Percentiles rank a stretch among this genome's conserved stretches.
These are phyloP conservation scores for Xanthoparmelia taractica DNA, from an alignment of 495 filamentous ascomycete species.

Conservation along the genomic window DNA sequence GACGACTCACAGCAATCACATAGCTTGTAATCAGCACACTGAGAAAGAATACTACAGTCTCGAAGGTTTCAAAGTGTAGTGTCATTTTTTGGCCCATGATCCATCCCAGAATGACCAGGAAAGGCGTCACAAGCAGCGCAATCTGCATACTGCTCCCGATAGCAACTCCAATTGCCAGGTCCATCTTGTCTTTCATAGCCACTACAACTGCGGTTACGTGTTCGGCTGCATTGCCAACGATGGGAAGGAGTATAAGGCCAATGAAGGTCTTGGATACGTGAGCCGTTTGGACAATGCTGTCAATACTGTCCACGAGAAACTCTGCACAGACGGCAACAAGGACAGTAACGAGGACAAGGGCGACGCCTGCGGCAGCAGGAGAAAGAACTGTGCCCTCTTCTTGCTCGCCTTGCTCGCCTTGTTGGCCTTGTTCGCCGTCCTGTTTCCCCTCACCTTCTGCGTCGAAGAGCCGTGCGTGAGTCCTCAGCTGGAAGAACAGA, in stretches of 20 bases:
- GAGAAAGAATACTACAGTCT: slow-evolving; percentile 90
- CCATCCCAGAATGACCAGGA: slow-evolving; percentile 88
- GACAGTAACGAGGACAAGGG: slow-evolving; percentile 69
- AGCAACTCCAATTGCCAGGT: slow-evolving; percentile 87
- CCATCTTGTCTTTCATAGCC: slow-evolving; percentile 94
- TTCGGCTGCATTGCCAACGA: slow-evolving; percentile 96
- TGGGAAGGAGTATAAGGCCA: slow-evolving; percentile 88
- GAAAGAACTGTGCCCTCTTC: slow-evolving; percentile 54
- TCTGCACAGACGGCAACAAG: slow-evolving; percentile 88
- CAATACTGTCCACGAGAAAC: slow-evolving; percentile 88
- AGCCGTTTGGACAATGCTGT: slow-evolving; percentile 71
- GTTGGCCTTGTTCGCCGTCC: too few species aligned
- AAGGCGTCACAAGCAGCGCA: slow-evolving; percentile 83
- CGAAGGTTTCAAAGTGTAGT: slow-evolving; percentile 84
- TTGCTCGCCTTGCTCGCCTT: slow-evolving; percentile 45
- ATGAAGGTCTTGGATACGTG: slow-evolving; percentile 95
- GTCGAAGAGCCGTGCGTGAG: slow-evolving; percentile 76
- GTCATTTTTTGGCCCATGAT: slow-evolving; percentile 79
- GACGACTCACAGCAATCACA: slow-evolving; percentile 35
- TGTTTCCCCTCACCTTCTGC: slow-evolving; percentile 41
- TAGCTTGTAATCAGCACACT: slow-evolving; percentile 86
- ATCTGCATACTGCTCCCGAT: slow-evolving; percentile 91
- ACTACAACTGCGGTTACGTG: slow-evolving; percentile 93
- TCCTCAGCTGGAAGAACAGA: slow-evolving; percentile 80
- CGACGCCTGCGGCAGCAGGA: slow-evolving; percentile 62